These are phyloP conservation scores for Fomitopsis pinicola DNA, from an alignment of 1,284 basidiomycete genomes.

Conservation along the genomic window DNA sequence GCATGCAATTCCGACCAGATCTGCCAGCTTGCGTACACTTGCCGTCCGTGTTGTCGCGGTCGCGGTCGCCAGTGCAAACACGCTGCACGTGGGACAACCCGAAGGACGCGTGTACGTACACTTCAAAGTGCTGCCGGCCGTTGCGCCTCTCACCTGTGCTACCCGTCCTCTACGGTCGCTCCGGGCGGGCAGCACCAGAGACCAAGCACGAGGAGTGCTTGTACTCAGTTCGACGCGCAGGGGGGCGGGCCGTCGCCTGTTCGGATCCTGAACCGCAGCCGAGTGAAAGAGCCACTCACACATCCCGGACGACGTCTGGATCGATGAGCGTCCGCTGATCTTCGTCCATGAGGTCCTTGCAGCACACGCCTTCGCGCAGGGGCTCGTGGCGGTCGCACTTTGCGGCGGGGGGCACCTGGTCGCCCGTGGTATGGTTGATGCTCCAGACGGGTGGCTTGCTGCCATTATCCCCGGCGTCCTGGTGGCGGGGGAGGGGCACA, in stretches of 20 bases:
- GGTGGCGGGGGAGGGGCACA: conserved; percentile 29
- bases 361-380: conserved; percentile 65
- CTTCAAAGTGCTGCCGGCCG: no score
- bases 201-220: no score
- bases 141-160: no score
- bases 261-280: background rate
- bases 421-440: conserved; percentile 35
- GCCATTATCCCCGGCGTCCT: conserved; percentile 13
- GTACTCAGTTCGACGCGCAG: no score
- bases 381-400: conserved; percentile 57
- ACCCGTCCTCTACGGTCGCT: no score
- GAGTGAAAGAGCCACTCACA: conserved; percentile 43
- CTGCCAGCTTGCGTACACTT: no score
- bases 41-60: no score
- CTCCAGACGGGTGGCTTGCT: conserved; percentile 60
- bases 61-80: no score
- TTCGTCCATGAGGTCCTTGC: conserved; percentile 74
- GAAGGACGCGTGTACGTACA: no score
- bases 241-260: background rate
- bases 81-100: no score
- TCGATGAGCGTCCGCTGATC: conserved; percentile 79
- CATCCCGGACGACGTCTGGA: conserved; percentile 82
- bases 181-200: no score
- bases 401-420: conserved; percentile 43
- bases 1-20: no score